Conservation (phyloP, 73 alveolate species). For the Paramecium sonneborni region DNA sequence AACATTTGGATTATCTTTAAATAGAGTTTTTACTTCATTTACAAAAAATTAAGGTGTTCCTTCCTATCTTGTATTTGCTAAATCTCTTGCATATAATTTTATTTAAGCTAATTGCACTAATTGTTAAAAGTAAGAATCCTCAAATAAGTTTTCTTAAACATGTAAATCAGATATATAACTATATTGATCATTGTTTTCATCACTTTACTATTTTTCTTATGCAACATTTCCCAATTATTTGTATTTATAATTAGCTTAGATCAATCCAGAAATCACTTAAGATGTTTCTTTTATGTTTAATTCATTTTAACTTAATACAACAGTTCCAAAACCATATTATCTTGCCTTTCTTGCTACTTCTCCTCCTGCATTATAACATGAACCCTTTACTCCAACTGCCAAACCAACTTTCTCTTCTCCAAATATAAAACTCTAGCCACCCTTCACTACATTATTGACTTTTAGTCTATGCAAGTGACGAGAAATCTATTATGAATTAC, state of each 20-base stretch:
- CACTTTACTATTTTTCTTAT: background rate
- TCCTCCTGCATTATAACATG: conserved; percentile 13
- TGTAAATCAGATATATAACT: conserved; percentile 14
- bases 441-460: conserved; percentile 3
- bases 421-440: conserved; percentile 15
- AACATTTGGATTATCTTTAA: conserved; percentile 55
- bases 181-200: conserved; percentile 10
- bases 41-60: conserved; percentile 85
- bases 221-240: background rate
- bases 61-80: conserved; percentile 79
- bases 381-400: conserved; percentile 58
- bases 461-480: conserved; percentile 26
- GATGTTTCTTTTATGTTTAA: background rate
- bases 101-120: conserved; percentile 61
- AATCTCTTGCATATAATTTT: conserved; percentile 81
- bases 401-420: conserved; percentile 48
- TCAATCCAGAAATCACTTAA: conserved; percentile 35
- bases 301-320: background rate
- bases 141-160: background rate
- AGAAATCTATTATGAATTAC: background rate
- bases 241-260: conserved; percentile 24
- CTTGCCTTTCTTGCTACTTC: background rate
- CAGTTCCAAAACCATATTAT: background rate
- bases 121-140: conserved; percentile 40
- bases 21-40: conserved; percentile 69